Base-by-base conservation (phyloP, 768 basidiomycete species). In the Serendipita sp. region DNA sequence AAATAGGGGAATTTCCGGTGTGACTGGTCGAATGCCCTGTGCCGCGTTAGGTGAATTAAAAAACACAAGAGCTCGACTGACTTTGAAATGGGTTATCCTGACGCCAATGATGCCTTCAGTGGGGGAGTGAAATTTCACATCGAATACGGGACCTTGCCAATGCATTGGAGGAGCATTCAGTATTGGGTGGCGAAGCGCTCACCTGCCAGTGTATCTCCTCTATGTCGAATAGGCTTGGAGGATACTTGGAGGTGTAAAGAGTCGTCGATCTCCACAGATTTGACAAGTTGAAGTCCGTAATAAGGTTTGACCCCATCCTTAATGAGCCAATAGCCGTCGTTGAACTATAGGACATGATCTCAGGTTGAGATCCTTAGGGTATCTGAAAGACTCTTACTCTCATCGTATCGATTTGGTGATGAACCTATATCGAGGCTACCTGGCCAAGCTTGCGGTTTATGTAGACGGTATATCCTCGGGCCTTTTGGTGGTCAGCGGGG, bases 261-360 rank as follows among this genome's bases (percentile, higher is more conserved):
- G 36, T 78, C 75, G 13, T 74, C 74, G 52, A 78, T 78, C 11
- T 73, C 71, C 11, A 30, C 8, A 36, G 28, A 30, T 45, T 74
- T 73, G 23, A 77, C 72, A 44, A 84, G 84, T 68, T 86, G 82
- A 47, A 86, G 75, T 35, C 81, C 85, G 65, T 82, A 83, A 66
- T 77, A 78, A 11, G 83, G 77, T 69, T 81, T 83, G 65, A 84
- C 80, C 45, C 83, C 85, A 66, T 79, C 75, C 69, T 83, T 83
- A 68, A 83, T 73, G 28, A 85, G 77, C 85, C 84, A 87, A 70
- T 86, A 83, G 23, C 85, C 85, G 74, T 87, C 85, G 76, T 81
- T 85, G 76, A 85, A 85, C 70, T 81, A 36, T 60, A 38, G 3
- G 56, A 4, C 8, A 38, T n/a, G 10, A 28, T 4, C 56, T 8